These are phyloP conservation scores for Ceratobasidium papillatum DNA, from an alignment of 1,284 basidiomycete species.

Conservation along the genomic window DNA sequence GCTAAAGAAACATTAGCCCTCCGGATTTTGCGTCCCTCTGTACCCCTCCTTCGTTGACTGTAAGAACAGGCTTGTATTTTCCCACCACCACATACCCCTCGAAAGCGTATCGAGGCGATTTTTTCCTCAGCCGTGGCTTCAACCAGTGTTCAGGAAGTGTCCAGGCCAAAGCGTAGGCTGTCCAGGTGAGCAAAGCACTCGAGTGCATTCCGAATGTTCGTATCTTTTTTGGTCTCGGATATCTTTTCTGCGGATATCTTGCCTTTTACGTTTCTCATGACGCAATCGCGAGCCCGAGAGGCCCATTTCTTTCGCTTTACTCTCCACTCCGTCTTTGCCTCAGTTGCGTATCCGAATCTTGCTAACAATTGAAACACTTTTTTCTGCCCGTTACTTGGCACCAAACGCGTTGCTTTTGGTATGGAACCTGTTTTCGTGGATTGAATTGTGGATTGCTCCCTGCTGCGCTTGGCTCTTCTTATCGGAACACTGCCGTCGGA, in stretches of 20 bases:
- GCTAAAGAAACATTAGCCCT: neutral
- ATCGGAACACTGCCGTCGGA: slow-evolving; percentile 23
- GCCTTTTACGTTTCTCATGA: neutral
- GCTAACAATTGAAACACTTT: slow-evolving; percentile 35
- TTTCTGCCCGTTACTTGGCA: neutral
- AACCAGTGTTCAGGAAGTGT: slow-evolving; percentile 36
- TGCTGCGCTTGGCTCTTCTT: neutral
- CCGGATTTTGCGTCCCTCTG: neutral
- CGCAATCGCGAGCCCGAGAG: neutral
- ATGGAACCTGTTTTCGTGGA: slow-evolving; percentile 9
- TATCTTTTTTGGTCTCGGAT: slow-evolving; percentile 7
- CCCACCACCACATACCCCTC: neutral
- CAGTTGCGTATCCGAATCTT: slow-evolving; percentile 12
- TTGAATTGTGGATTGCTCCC: slow-evolving; percentile 1
- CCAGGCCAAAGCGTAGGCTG: slow-evolving; percentile 40
- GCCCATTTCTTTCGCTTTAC: no score
- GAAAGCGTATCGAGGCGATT: slow-evolving; percentile 7
- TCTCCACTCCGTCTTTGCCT: neutral
- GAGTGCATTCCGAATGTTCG: slow-evolving; percentile 28
- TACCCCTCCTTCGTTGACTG: slow-evolving; percentile 9
- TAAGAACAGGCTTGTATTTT: neutral
- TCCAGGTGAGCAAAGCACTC: slow-evolving; percentile 38
- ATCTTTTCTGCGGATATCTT: no score
- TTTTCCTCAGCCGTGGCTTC: slow-evolving; percentile 36
- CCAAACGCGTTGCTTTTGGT: neutral